phyloP scores from a whole-genome alignment of 2,329 filamentous ascomycete genomes.

The Penicillium polonicum region DNA sequence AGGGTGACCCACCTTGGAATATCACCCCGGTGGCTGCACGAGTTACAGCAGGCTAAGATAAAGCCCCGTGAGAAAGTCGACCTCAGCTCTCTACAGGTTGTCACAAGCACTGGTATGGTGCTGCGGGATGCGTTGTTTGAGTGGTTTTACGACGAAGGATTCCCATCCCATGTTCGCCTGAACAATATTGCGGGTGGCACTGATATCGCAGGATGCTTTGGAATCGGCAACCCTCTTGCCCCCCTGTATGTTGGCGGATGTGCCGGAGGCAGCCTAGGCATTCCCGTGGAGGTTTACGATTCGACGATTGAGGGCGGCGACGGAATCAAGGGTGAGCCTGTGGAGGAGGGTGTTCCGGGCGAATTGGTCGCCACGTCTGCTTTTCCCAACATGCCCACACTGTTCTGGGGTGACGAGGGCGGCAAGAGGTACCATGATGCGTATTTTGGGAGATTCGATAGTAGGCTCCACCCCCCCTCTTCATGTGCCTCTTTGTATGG shows the following conservation, averaged over 20 bases:
- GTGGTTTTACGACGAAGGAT: conserved; percentile 74
- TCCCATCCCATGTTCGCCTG: conserved; percentile 66
- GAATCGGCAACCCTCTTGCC: conserved; percentile 61
- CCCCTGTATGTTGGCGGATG: conserved; percentile 62
- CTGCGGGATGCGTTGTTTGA: conserved; percentile 73
- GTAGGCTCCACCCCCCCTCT: conserved; percentile 4
- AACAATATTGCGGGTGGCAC: conserved; percentile 36
- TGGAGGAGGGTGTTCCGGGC: conserved; percentile 64
- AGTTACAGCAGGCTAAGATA: conserved; percentile 65
- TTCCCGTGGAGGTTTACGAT: conserved; percentile 62
- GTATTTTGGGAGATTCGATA: conserved; percentile 25
- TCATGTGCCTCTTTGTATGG: not conserved
- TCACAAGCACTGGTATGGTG: conserved; percentile 79
- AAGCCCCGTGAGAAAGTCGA: conserved; percentile 62
- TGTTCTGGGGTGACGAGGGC: conserved; percentile 55
- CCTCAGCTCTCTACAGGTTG: conserved; percentile 59
- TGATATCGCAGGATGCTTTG: conserved; percentile 32
- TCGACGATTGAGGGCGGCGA: conserved; percentile 22
- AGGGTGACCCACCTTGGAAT: conserved; percentile 71
- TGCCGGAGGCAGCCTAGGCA: conserved; percentile 53
- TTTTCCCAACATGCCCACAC: conserved; percentile 75
- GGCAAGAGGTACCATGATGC: conserved; percentile 54
- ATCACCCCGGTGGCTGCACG: conserved; percentile 73
- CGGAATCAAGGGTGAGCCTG: conserved; percentile 47
- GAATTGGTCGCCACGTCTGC: conserved; percentile 70